A percentile compares a stretch with the other conserved stretches of the same genome.
Conservation (phyloP, 1,139 yeast species). For the Geotrichum aggregatum region DNA sequence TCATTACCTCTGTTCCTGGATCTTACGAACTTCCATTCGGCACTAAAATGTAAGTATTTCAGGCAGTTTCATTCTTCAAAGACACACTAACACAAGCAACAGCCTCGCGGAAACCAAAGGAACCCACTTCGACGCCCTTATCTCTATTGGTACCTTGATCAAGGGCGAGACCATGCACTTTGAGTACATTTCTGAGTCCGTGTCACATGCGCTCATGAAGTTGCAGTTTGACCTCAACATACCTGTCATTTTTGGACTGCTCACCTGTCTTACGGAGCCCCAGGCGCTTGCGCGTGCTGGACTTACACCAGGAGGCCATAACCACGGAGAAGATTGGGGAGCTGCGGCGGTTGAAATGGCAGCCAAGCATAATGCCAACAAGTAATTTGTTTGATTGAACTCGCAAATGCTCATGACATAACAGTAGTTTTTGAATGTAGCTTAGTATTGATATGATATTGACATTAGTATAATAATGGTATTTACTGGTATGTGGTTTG, state of each 20-base stretch:
- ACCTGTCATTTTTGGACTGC: constrained; percentile 89
- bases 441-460: too few relatives aligned
- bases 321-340: constrained; percentile 98
- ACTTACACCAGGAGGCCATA: constrained; percentile 69
- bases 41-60: constrained; percentile 39
- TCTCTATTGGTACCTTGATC: constrained; percentile 90
- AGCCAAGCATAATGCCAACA: constrained; percentile 16
- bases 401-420: too few relatives aligned
- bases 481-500: too few relatives aligned
- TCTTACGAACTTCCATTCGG: constrained; percentile 90
- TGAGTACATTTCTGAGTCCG: constrained; percentile 91
- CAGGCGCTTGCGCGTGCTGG: constrained; percentile 96
- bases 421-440: too few relatives aligned
- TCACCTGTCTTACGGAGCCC: constrained; percentile 88
- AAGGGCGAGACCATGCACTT: constrained; percentile 98
- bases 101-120: constrained; percentile 43
- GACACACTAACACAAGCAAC: constrained; percentile 43
- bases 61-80: background rate
- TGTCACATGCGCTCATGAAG: constrained; percentile 79
- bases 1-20: constrained; percentile 86
- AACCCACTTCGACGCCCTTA: constrained; percentile 71
- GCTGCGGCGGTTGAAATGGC: constrained; percentile 98
- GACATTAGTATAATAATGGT: too few relatives aligned
- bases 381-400: too few relatives aligned
- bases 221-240: constrained; percentile 64